Conservation (phyloP, 768 basidiomycete genomes). For the Lactarius vividus region DNA sequence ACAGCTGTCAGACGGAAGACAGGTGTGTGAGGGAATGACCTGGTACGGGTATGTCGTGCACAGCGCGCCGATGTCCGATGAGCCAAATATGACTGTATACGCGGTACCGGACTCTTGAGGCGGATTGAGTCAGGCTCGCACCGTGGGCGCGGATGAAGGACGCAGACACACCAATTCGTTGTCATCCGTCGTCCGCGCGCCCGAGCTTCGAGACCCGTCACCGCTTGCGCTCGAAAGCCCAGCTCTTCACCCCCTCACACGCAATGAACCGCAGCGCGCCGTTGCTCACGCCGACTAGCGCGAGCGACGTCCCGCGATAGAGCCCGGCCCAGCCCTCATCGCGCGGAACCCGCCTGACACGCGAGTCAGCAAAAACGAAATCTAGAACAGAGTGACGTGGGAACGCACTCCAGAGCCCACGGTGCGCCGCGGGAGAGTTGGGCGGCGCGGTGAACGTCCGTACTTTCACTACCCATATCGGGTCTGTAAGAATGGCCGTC, state of each 20-base stretch:
- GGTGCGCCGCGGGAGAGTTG: slow-evolving; percentile 72
- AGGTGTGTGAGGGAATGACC: slow-evolving; percentile 85
- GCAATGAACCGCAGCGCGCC: slow-evolving; percentile 94
- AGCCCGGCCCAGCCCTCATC: no score
- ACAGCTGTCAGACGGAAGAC: no score
- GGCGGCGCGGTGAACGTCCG: slow-evolving; percentile 87
- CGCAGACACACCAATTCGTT: slow-evolving; percentile 68
- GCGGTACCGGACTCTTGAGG: slow-evolving; percentile 84
- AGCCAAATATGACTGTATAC: slow-evolving; percentile 90
- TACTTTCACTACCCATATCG: slow-evolving; percentile 96
- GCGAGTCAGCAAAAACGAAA: neutral
- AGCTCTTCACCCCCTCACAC: slow-evolving; percentile 93
- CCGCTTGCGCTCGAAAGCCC: slow-evolving; percentile 79
- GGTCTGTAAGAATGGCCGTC: slow-evolving; percentile 95
- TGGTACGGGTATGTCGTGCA: slow-evolving; percentile 85
- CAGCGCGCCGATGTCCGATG: slow-evolving; percentile 77
- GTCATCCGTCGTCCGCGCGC: slow-evolving; percentile 62
- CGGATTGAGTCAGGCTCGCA: no score
- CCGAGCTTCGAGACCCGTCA: slow-evolving; percentile 59
- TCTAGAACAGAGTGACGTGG: slow-evolving; percentile 29
- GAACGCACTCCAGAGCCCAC: slow-evolving; percentile 43
- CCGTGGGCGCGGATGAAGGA: no score
- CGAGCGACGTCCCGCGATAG: no score
- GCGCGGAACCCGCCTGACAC: slow-evolving; percentile 80
- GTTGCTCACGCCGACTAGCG: slow-evolving; percentile 92